These are phyloP conservation scores for Phylloporus sp. DNA, from an alignment of 768 basidiomycete species.

Conservation along the genomic window DNA sequence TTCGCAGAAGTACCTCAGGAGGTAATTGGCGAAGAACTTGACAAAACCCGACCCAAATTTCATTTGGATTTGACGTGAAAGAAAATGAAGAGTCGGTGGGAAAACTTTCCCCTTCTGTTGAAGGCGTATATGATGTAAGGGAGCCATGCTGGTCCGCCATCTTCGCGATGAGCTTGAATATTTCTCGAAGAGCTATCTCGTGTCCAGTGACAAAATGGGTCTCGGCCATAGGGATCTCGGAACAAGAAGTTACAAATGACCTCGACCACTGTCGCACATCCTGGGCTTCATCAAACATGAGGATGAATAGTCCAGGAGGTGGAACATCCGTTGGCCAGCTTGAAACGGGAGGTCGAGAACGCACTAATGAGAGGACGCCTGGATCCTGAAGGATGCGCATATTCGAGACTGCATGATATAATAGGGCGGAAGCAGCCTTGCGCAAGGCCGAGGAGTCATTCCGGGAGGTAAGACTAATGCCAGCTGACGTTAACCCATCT, in stretches of 20 bases:
- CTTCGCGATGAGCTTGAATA: conserved; percentile 29
- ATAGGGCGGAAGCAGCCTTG: conserved; percentile 44
- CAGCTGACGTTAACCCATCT: conserved; percentile 39
- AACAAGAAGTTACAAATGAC: conserved; percentile 39
- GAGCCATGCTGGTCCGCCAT: not conserved
- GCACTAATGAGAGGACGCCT: conserved; percentile 37
- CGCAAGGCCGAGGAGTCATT: conserved; percentile 31
- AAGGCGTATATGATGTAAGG: not conserved
- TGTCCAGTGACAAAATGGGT: conserved; percentile 50
- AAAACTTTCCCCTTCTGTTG: conserved; percentile 4
- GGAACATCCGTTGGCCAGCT: conserved; percentile 58
- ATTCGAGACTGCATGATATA: conserved; percentile 65
- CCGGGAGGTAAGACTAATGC: conserved; percentile 12
- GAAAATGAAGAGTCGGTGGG: conserved; percentile 10
- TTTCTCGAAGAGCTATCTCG: conserved; percentile 39
- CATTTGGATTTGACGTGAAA: conserved; percentile 37
- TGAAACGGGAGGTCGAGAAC: conserved; percentile 24
- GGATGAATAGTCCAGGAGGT: conserved; percentile 57
- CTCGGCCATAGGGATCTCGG: conserved; percentile 42
- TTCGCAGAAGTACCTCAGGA: conserved; percentile 35
- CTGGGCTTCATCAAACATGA: conserved; percentile 48
- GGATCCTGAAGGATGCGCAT: conserved; percentile 52
- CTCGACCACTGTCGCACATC: conserved; percentile 60
- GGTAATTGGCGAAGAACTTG: conserved; percentile 55
- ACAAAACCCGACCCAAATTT: conserved; percentile 52